Conservation (phyloP, 495 filamentous ascomycete species). For the Penicillium dipodomyicola region DNA sequence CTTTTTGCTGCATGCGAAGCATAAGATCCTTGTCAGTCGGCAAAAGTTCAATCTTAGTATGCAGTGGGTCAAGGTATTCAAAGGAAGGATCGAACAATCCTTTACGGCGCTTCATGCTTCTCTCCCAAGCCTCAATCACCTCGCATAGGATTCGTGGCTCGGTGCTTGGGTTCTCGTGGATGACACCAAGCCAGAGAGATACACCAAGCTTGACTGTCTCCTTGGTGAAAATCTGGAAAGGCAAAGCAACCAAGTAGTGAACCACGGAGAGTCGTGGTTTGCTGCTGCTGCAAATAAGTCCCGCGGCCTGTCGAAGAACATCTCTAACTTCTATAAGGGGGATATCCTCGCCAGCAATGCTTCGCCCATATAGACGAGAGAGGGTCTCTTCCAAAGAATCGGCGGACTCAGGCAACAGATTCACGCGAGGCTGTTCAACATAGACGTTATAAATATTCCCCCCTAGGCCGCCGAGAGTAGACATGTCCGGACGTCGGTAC, state of each 20-base stretch:
- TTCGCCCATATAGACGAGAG: slow-evolving; percentile 62
- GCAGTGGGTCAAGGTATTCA: slow-evolving; percentile 81
- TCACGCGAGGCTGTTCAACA: slow-evolving; percentile 15
- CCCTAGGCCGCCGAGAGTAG: slow-evolving; percentile 26
- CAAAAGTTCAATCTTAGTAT: slow-evolving; percentile 85
- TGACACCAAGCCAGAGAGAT: slow-evolving; percentile 92
- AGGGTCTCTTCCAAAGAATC: slow-evolving; percentile 32
- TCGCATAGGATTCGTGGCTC: slow-evolving; percentile 79
- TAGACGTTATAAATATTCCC: slow-evolving; percentile 13
- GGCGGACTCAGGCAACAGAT: slow-evolving; percentile 19
- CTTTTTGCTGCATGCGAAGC: slow-evolving; percentile 67
- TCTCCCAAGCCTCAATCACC: slow-evolving; percentile 84
- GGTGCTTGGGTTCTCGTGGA: slow-evolving; percentile 90
- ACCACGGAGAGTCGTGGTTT: slow-evolving; percentile 71
- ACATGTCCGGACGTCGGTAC: slow-evolving; percentile 74
- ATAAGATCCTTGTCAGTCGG: slow-evolving; percentile 81
- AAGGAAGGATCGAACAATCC: slow-evolving; percentile 80
- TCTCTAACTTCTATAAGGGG: slow-evolving; percentile 75
- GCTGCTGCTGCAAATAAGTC: slow-evolving; percentile 73
- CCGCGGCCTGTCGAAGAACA: slow-evolving; percentile 76
- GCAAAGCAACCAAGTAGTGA: slow-evolving; percentile 83
- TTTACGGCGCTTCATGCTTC: slow-evolving; percentile 65
- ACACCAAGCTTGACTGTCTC: slow-evolving; percentile 93
- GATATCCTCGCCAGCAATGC: slow-evolving; percentile 60
- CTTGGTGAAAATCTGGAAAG: slow-evolving; percentile 89